phyloP scores from a whole-genome alignment of 2,329 filamentous ascomycete genomes.

The Hyphodiscus sp. region DNA sequence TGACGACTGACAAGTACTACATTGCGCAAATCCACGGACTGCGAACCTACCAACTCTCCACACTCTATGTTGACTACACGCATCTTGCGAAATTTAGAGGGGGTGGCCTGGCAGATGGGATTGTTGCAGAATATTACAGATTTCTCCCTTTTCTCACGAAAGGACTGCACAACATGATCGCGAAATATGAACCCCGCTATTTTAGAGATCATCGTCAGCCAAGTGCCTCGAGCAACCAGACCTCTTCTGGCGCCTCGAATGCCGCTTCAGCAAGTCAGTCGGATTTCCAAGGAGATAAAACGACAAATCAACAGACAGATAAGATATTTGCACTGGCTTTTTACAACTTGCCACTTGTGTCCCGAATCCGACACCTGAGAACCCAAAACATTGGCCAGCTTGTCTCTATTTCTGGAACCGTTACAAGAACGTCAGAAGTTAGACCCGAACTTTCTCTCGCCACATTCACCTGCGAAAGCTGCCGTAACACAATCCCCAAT shows the following conservation, averaged over 20 bases:
- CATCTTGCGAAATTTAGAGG: slow-evolving; percentile 75
- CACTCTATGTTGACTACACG: slow-evolving; percentile 80
- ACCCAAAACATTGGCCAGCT: slow-evolving; percentile 89
- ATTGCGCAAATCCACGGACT: slow-evolving; percentile 77
- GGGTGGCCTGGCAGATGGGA: slow-evolving; percentile 75
- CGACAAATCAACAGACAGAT: slow-evolving; percentile 89
- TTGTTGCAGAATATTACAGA: slow-evolving; percentile 88
- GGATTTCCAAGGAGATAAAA: slow-evolving; percentile 62
- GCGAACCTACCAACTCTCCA: slow-evolving; percentile 68
- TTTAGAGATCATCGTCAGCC: slow-evolving; percentile 89
- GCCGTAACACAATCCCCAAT: slow-evolving; percentile 77
- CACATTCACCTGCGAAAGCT: slow-evolving; percentile 87
- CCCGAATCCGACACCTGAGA: slow-evolving; percentile 46
- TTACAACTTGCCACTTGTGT: slow-evolving; percentile 58
- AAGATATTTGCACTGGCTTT: slow-evolving; percentile 81
- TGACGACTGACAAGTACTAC: slow-evolving; percentile 76
- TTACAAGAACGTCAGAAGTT: slow-evolving; percentile 94
- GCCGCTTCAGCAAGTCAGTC: slow-evolving; percentile 55
- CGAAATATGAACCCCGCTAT: slow-evolving; percentile 90
- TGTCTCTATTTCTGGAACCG: slow-evolving; percentile 92
- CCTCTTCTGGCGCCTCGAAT: slow-evolving; percentile 60
- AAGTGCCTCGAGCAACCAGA: slow-evolving; percentile 64
- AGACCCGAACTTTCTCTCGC: slow-evolving; percentile 86
- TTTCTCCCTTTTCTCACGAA: slow-evolving; percentile 87
- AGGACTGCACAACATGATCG: slow-evolving; percentile 85